Conservation (phyloP, 163 green algal genomes). For the Chlorella variabilis region DNA sequence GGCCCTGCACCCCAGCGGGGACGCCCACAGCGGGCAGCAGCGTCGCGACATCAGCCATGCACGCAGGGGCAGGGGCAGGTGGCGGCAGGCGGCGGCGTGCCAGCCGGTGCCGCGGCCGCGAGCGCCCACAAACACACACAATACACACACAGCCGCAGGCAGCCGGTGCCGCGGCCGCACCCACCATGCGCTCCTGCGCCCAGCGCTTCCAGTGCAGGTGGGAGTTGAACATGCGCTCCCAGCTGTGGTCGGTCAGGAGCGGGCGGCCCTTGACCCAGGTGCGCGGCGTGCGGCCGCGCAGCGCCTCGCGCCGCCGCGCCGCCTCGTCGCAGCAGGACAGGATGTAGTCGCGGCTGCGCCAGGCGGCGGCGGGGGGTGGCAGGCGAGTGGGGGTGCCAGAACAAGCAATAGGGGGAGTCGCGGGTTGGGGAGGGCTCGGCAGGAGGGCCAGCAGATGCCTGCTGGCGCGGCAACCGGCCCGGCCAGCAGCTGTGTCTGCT, state of each 20-base stretch:
- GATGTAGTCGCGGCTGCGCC: slow-evolving; percentile 56
- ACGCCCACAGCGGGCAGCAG: no score
- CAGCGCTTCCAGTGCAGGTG: slow-evolving; percentile 62
- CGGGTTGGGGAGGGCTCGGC: no score
- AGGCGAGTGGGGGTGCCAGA: background rate
- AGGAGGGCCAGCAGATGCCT: no score
- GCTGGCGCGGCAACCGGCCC: background rate
- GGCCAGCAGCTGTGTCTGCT: background rate
- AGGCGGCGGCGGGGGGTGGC: no score
- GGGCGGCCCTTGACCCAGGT: slow-evolving; percentile 49
- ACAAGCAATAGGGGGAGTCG: background rate
- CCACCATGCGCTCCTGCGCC: slow-evolving; percentile 55
- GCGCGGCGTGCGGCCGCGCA: slow-evolving; percentile 39
- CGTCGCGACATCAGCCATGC: no score
- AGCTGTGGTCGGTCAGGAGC: slow-evolving; percentile 41
- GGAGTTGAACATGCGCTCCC: slow-evolving; percentile 54
- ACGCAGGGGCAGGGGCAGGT: background rate
- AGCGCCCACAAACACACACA: no score
- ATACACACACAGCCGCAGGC: no score
- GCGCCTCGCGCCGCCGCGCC: slow-evolving; percentile 46
- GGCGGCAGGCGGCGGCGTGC: no score
- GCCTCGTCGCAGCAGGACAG: slow-evolving; percentile 52
- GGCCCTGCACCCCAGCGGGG: no score
- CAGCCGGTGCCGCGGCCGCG: no score
- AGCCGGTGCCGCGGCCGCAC: slow-evolving; percentile 9